Base-by-base conservation (phyloP, 139 green algal species). In the Marvania coccoides region DNA sequence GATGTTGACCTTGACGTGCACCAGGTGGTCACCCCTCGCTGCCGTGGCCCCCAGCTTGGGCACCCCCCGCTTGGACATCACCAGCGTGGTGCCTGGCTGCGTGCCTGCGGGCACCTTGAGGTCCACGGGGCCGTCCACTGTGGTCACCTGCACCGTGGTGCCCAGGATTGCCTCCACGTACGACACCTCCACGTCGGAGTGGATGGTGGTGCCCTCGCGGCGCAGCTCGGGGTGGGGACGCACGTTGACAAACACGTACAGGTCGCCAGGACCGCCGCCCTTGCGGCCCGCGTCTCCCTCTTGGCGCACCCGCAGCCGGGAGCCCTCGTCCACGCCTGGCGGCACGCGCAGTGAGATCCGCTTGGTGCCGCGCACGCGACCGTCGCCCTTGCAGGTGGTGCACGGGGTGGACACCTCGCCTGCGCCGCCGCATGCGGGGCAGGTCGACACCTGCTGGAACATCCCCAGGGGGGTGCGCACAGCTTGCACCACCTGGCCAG, bases 11-110 rank as follows among this genome's bases (percentile, higher is more conserved):
- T 77, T 77, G 36, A 80, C 68, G 45, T 80, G 73, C 38, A 88
- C 85, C 37, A 84, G 69, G 65, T 99, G 94, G 80, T 99, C 93
- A 10, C 94, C 94, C 6, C 94, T 71, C 33, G 81, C 45, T 6
- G n/a, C 53, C 7, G 71, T 31, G n/a, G 77, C 76, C 12, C 91
- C 92, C 7, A 98, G 83, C 26, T 81, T 75, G 1, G 93, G 93
- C 39, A 98, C 94, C 1, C 95, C 95, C 0, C 92, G 76, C 85
- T 97, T 97, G 58, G 84, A 76, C 95, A 99, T 98, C 23, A 99
- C 81, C 67, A 99, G 76, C 6, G 91, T 99, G 3, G 93, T 98
- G 51, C 87, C 90, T 1, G 95, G 95, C 82, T 99, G 94, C 7
- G 91, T 97, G 51, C 65, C 72, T 5, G 77, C 56, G 13, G 95